These are phyloP conservation scores for Xerocomellus intermedius DNA, from an alignment of 768 basidiomycete species.

Conservation along the genomic window DNA sequence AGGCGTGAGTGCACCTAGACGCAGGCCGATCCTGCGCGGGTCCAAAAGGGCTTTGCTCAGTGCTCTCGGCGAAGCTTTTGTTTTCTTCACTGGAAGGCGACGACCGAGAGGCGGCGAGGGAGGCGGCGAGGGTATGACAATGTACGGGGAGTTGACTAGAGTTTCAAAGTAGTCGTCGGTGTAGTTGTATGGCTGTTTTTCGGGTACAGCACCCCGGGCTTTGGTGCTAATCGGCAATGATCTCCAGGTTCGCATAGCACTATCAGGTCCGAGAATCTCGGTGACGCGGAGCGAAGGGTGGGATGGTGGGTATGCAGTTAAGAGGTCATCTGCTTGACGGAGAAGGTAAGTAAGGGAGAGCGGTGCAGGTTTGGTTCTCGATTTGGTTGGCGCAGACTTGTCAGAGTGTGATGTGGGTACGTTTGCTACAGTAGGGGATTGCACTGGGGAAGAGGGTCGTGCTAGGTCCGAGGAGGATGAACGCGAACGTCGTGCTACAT, in stretches of 20 bases:
- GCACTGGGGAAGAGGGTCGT: background rate
- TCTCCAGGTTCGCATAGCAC: conserved; percentile 71
- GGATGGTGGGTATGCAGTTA: conserved; percentile 55
- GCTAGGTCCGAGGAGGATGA: conserved; percentile 7
- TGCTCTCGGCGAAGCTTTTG: conserved; percentile 8
- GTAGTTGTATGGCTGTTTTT: conserved; percentile 24
- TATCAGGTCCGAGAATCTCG: conserved; percentile 75
- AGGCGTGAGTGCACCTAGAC: conserved; percentile 27
- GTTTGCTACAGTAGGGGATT: background rate
- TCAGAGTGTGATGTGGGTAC: conserved; percentile 2
- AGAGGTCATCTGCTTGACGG: conserved; percentile 56
- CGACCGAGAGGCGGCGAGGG: conserved; percentile 17
- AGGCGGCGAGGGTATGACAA: conserved; percentile 28
- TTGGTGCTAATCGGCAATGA: conserved; percentile 27
- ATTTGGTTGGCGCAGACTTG: conserved; percentile 5
- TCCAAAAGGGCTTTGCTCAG: conserved; percentile 8
- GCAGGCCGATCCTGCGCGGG: conserved; percentile 17
- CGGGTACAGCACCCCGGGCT: conserved; percentile 8
- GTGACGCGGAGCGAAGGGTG: conserved; percentile 52
- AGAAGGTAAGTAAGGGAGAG: conserved; percentile 52
- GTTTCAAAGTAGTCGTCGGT: conserved; percentile 29
- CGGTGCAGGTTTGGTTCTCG: conserved; percentile 23
- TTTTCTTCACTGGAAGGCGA: conserved; percentile 21
- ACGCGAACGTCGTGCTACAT: background rate
- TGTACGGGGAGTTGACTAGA: conserved; percentile 19